phyloP scores from a whole-genome alignment of 1,139 yeast genomes.

The Pichia sp. region DNA sequence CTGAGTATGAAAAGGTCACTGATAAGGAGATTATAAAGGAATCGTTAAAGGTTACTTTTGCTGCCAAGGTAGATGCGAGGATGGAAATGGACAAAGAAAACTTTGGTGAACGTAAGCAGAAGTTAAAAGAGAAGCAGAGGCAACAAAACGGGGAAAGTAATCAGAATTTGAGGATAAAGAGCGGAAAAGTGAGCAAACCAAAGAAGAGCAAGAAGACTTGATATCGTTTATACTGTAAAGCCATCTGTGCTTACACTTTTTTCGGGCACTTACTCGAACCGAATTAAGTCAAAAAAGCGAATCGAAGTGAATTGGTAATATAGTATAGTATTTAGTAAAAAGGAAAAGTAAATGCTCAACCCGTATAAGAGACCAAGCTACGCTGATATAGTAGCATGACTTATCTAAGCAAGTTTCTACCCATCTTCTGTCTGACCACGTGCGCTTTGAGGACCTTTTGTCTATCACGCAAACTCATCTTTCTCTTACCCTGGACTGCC shows the following conservation, averaged over 20 bases:
- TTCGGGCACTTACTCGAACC: no score
- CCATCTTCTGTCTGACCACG: slow-evolving; percentile 81
- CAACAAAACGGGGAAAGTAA: slow-evolving; percentile 1
- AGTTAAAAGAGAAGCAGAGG: slow-evolving; percentile 33
- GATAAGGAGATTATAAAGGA: slow-evolving; percentile 73
- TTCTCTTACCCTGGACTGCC: slow-evolving; percentile 90
- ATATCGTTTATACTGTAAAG: no score
- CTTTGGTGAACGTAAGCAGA: slow-evolving; percentile 68
- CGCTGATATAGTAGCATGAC: no score
- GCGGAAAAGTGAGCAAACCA: slow-evolving; percentile 1
- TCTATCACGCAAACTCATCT: slow-evolving; percentile 81
- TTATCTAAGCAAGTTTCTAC: slow-evolving; percentile 23
- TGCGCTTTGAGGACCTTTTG: slow-evolving; percentile 84
- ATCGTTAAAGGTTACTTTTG: slow-evolving; percentile 60
- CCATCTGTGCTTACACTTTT: no score
- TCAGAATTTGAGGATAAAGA: slow-evolving; percentile 1
- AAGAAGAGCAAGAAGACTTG: neutral
- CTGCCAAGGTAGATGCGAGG: slow-evolving; percentile 82
- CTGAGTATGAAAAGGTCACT: slow-evolving; percentile 55
- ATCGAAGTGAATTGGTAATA: no score
- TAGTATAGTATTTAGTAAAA: no score
- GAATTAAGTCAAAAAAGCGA: no score
- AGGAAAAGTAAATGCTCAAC: neutral
- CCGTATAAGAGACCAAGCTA: no score
- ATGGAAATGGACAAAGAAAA: slow-evolving; percentile 91